Conservation (phyloP, 164 flowering plant species). For the Tinospora cordifolia region DNA sequence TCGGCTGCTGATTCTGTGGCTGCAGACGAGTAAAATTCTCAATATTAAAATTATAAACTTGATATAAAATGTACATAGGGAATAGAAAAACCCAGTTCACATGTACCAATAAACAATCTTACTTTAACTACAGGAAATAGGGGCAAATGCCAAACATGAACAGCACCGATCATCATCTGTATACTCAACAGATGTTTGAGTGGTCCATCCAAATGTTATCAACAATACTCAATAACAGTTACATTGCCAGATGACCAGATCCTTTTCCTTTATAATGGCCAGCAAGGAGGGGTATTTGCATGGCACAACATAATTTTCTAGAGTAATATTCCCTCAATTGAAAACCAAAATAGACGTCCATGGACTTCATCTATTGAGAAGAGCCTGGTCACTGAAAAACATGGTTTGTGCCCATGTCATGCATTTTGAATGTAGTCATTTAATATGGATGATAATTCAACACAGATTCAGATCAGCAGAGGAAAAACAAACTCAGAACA, state of each 20-base stretch:
- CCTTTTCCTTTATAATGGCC: no score
- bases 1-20: slow-evolving; percentile 51
- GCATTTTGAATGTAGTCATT: not conserved
- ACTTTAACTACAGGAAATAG: not conserved
- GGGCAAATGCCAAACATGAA: not conserved
- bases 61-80: not conserved
- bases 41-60: not conserved
- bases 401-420: not conserved
- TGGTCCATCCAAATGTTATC: not conserved
- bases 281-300: no score
- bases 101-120: not conserved
- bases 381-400: not conserved
- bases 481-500: not conserved
- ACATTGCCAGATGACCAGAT: no score
- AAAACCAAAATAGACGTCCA: not conserved
- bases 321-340: not conserved
- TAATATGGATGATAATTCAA: not conserved
- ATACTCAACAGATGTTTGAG: not conserved
- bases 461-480: not conserved
- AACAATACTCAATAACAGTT: no score
- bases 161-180: not conserved
- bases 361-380: not conserved
- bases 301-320: no score
- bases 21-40: slow-evolving; percentile 21
- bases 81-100: not conserved